Conservation (phyloP, 2,329 filamentous ascomycete species). For the Microdochium bolleyi region DNA sequence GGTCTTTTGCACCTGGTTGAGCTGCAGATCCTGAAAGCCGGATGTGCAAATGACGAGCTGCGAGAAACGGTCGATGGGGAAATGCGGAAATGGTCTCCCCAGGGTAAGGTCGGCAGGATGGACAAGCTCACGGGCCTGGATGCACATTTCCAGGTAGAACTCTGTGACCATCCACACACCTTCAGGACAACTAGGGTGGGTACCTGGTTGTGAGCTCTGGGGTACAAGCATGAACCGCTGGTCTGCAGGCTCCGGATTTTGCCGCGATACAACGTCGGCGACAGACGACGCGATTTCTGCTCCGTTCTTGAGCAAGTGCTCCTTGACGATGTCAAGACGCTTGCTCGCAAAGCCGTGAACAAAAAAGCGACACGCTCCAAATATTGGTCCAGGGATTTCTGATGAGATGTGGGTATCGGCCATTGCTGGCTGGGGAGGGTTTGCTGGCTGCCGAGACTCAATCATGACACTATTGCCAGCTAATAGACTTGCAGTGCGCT, state of each 20-base stretch:
- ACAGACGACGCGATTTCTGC: not conserved
- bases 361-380: constrained; percentile 49
- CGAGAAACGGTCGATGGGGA: constrained; percentile 63
- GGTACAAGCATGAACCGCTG: constrained; percentile 47
- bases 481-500: constrained; percentile 5
- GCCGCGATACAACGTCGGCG: constrained; percentile 7
- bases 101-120: constrained; percentile 63
- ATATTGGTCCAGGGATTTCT: constrained; percentile 15
- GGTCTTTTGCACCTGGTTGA: constrained; percentile 75
- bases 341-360: constrained; percentile 50
- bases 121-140: constrained; percentile 67
- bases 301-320: constrained; percentile 38
- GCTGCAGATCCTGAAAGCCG: constrained; percentile 75
- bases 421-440: constrained; percentile 8
- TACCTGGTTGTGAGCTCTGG: constrained; percentile 37
- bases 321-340: constrained; percentile 38
- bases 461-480: constrained; percentile 2
- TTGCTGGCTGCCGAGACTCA: constrained; percentile 1
- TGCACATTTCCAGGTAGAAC: constrained; percentile 86
- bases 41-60: constrained; percentile 70
- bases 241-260: constrained; percentile 15
- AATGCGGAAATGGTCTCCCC: constrained; percentile 66
- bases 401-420: constrained; percentile 26
- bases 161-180: constrained; percentile 62
- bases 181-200: constrained; percentile 30